Evolutionary conservation across 164 flowering plant species (phyloP).

Genomic region (Echeveria elegans): DNA sequence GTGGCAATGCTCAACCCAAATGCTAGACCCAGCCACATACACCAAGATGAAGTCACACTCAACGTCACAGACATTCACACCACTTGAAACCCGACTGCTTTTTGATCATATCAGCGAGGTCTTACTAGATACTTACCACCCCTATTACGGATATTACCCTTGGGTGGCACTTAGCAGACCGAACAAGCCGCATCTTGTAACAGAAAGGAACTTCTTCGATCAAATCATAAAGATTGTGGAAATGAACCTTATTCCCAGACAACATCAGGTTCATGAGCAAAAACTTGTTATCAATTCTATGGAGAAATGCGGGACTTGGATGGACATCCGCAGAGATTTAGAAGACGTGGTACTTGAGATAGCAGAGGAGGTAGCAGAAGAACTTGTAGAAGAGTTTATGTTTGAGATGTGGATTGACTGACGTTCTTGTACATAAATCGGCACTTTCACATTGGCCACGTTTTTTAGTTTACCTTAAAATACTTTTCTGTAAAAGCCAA

Average conservation of each 20-base stretch:
- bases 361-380: not conserved
- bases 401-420: constrained; percentile 4
- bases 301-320: constrained; percentile 4
- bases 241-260: not conserved
- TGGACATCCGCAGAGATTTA: not conserved
- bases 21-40: not conserved
- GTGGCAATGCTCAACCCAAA: not conserved
- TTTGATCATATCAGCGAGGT: not conserved
- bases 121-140: not conserved
- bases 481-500: no score
- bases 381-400: constrained; percentile 2
- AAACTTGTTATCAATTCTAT: not conserved
- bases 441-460: not conserved
- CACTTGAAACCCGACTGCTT: not conserved
- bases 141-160: not conserved
- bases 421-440: not conserved
- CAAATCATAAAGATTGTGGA: not conserved
- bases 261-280: not conserved
- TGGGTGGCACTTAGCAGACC: constrained; percentile 1
- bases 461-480: not conserved
- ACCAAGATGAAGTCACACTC: not conserved
- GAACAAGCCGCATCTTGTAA: not conserved
- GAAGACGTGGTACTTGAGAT: constrained; percentile 4
- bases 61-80: not conserved
- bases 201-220: not conserved